Evolutionary conservation across 495 filamentous ascomycete genomes (phyloP).

Genomic region (Annulohypoxylon stygium): DNA sequence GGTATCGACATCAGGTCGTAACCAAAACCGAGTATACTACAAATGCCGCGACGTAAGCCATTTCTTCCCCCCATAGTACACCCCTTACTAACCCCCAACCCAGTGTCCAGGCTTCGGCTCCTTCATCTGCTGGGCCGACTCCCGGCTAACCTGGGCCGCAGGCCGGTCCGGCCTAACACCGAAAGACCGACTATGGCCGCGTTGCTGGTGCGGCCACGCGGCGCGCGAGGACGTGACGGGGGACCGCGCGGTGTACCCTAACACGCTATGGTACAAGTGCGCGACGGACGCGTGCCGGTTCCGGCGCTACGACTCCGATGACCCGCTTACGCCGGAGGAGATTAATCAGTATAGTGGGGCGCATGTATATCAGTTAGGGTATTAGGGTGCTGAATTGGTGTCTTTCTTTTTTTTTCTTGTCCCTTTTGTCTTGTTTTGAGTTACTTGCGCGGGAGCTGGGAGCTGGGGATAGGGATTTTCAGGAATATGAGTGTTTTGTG

Average conservation of each 20-base stretch:
- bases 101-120: not conserved
- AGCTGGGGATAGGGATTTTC: too few species aligned
- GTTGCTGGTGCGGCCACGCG: constrained; percentile 22
- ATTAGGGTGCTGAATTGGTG: not conserved
- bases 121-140: constrained; percentile 43
- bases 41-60: constrained; percentile 28
- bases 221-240: constrained; percentile 33
- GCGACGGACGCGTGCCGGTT: constrained; percentile 30
- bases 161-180: not conserved
- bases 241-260: not conserved
- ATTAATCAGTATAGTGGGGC: constrained; percentile 28
- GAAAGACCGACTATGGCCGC: not conserved
- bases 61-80: too few species aligned
- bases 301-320: constrained; percentile 22
- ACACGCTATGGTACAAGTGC: constrained; percentile 36
- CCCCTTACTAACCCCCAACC: not conserved
- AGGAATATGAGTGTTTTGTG: too few species aligned
- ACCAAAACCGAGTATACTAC: constrained; percentile 18
- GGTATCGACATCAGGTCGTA: constrained; percentile 3
- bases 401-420: not conserved
- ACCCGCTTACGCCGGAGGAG: constrained; percentile 19
- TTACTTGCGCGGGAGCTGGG: not conserved
- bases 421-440: not conserved
- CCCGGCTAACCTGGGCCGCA: not conserved
- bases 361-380: constrained; percentile 13